Base-by-base conservation (phyloP, 345 rosid species). In the Citrus mangshanensis region DNA sequence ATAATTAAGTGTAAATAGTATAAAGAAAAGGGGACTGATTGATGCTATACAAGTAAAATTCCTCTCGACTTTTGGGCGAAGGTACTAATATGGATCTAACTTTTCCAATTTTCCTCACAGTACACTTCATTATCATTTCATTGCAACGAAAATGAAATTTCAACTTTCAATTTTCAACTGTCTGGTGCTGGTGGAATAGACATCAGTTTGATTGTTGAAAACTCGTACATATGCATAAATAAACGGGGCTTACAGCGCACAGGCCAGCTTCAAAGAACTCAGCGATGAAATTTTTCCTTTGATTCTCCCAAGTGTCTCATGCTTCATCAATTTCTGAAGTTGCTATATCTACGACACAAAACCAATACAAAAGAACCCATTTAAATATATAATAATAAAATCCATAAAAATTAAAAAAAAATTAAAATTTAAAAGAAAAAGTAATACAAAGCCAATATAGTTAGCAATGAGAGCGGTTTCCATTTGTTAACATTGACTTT, bases 211-310 rank as follows among this genome's bases (percentile, higher is more conserved):
- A 37, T 37, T 37, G 2, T 37, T 7, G 40, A 37, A 37, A 7
- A 37, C 40, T 37, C 40, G 9, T 7, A 37, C 40, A 37, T 6
- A 37, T 37, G 40, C 40, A 24, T 16, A 6, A 18, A 42, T 46
- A 27, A 16, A 70, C 70, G 79, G 80, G 85, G 72, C 87, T 78
- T 80, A 88, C 89, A 63, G 77, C 79, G 84, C 93, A 93, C 81
- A 95, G 94, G 72, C 94, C 94, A 72, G 91, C 92, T 81, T 89
- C 90, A 75, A 93, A 90, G 87, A 91, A 94, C 32, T 96, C 98
- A 16, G 92, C 80, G 34, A 87, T 82, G 86, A 83, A 91, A 56
- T 60, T 82, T 80, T 91, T 94, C 83, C 92, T 77, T 77, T 79
- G 87, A 83, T 92, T 92, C 89, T 92, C 94, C 98, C 97, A 93